Evolutionary conservation across 306 rosid genomes (phyloP).

Genomic region (Cicer yamashitae): DNA sequence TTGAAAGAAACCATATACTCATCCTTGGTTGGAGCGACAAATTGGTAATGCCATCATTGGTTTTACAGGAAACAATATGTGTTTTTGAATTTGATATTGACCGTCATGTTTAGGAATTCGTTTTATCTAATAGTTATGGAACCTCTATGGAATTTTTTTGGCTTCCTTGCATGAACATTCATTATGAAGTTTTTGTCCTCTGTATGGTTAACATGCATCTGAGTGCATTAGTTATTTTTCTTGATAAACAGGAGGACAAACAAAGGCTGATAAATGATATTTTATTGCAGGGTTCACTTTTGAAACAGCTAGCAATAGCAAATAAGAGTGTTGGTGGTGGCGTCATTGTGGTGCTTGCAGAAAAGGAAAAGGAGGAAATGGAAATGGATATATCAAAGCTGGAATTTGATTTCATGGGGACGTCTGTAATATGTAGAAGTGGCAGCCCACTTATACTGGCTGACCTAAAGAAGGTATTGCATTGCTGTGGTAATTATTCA

Average conservation of each 20-base stretch:
- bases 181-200: constrained; percentile 3
- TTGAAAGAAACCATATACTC: constrained; percentile 92
- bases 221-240: constrained; percentile 36
- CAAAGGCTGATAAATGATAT: constrained; percentile 33
- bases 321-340: constrained; percentile 95
- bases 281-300: constrained; percentile 84
- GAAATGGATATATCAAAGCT: constrained; percentile 94
- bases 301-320: constrained; percentile 96
- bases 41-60: constrained; percentile 64
- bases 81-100: constrained; percentile 25
- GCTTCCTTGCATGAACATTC: constrained; percentile 31
- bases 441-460: constrained; percentile 98
- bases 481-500: constrained; percentile 19
- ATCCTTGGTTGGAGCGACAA: constrained; percentile 99
- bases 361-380: constrained; percentile 99
- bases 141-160: constrained; percentile 6
- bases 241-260: constrained; percentile 30
- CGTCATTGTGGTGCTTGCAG: constrained; percentile 95
- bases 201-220: neutral
- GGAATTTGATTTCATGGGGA: constrained; percentile 97
- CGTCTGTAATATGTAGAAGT: constrained; percentile 94
- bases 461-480: constrained; percentile 85
- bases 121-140: constrained; percentile 4
- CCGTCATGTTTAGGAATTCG: constrained; percentile 14
- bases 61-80: constrained; percentile 21